Evolutionary conservation across 2,329 filamentous ascomycete genomes (phyloP).

Genomic region (Paraphoma chrysanthemicola): DNA sequence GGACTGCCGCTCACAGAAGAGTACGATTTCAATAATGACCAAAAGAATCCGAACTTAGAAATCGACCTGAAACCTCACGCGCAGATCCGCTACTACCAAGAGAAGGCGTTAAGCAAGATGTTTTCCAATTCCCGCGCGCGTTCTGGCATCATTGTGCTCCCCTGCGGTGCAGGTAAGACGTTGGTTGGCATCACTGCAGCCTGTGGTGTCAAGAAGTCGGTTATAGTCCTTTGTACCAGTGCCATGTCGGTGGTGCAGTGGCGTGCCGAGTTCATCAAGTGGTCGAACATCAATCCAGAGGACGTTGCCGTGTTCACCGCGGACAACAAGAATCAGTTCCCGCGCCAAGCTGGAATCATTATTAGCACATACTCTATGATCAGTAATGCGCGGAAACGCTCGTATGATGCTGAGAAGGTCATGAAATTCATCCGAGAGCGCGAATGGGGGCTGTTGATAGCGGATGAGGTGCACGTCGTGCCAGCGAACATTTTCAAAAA

Average conservation of each 20-base stretch:
- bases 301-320: constrained; percentile 96
- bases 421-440: constrained; percentile 90
- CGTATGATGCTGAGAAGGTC: constrained; percentile 94
- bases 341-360: constrained; percentile 90
- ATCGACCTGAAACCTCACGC: constrained; percentile 91
- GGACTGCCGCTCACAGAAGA: constrained; percentile 91
- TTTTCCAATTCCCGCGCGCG: constrained; percentile 97
- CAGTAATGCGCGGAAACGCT: constrained; percentile 84
- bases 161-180: constrained; percentile 96
- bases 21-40: constrained; percentile 95
- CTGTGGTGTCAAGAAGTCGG: constrained; percentile 96
- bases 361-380: constrained; percentile 99
- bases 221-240: constrained; percentile 93
- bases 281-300: constrained; percentile 96
- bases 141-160: constrained; percentile 95
- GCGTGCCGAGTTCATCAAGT: constrained; percentile 95
- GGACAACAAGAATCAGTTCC: constrained; percentile 86
- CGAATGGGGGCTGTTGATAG: constrained; percentile 96
- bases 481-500: constrained; percentile 95
- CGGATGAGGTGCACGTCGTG: constrained; percentile 98
- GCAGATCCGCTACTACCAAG: constrained; percentile 92
- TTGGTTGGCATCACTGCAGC: constrained; percentile 97
- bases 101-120: constrained; percentile 98
- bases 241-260: constrained; percentile 98
- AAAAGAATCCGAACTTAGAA: constrained; percentile 86